phyloP scores from a whole-genome alignment of 371 early-diverging fungal species.

The Mortierella sp. region DNA sequence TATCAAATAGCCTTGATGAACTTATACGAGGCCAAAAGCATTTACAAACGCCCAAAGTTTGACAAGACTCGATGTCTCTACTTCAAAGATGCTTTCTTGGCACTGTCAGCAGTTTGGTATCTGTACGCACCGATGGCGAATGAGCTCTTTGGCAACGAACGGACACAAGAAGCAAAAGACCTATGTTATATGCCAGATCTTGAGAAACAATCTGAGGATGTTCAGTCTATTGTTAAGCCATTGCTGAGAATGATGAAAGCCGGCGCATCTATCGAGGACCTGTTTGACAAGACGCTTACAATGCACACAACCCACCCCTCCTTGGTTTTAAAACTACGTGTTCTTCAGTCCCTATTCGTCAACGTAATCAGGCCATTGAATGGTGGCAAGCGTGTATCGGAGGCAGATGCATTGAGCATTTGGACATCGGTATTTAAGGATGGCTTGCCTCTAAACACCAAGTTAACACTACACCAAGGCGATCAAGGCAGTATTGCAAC shows the following conservation, averaged over 20 bases:
- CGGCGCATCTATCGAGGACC: background rate
- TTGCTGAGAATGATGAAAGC: background rate
- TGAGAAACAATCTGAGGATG: background rate
- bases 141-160: background rate
- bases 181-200: constrained; percentile 2
- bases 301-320: background rate
- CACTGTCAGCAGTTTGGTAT: constrained; percentile 27
- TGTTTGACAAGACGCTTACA: constrained; percentile 4
- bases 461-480: background rate
- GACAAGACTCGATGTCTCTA: no score
- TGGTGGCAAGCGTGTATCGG: constrained; percentile 10
- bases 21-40: no score
- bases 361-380: constrained; percentile 18
- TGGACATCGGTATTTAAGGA: constrained; percentile 14
- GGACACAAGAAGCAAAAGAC: background rate
- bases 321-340: no score
- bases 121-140: constrained; percentile 5
- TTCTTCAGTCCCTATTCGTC: background rate
- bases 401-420: constrained; percentile 9
- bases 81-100: no score
- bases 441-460: constrained; percentile 12
- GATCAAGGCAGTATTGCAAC: constrained; percentile 21
- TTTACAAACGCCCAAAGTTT: no score
- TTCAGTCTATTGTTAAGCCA: background rate
- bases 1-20: no score